Percentiles rank a stretch among this genome's conserved stretches.
These are phyloP conservation scores for Apiotrichum akiyoshidainum DNA, from an alignment of 1,284 basidiomycete species.

Conservation along the genomic window DNA sequence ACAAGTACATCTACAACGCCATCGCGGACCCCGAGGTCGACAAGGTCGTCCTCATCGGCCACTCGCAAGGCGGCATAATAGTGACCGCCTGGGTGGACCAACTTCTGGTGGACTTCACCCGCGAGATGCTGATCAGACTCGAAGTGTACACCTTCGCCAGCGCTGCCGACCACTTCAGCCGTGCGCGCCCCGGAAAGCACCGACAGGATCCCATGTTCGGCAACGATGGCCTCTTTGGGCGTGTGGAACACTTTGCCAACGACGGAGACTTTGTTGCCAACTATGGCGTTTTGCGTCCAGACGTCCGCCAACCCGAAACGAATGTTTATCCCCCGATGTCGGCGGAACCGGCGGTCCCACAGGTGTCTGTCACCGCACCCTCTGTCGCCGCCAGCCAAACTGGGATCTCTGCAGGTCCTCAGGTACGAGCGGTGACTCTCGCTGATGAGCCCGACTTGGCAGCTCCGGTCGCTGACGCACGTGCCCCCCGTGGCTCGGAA, in stretches of 20 bases:
- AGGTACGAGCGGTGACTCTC: too few relatives aligned
- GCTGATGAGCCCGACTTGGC: too few relatives aligned
- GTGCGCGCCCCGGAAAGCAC: background rate
- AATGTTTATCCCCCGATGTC: too few relatives aligned
- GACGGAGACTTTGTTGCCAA: background rate
- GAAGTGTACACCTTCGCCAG: constrained; percentile 39
- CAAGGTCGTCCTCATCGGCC: constrained; percentile 32
- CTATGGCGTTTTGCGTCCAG: background rate
- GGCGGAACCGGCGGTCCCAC: too few relatives aligned
- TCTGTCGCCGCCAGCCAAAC: too few relatives aligned
- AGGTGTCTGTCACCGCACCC: too few relatives aligned
- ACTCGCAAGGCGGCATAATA: constrained; percentile 38
- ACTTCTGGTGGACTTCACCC: constrained; percentile 30
- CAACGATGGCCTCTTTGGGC: constrained; percentile 13
- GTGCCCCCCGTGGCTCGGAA: too few relatives aligned
- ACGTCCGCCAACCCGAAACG: background rate
- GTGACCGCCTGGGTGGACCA: constrained; percentile 29
- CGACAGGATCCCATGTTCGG: background rate
- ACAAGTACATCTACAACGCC: background rate
- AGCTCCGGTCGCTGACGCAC: too few relatives aligned
- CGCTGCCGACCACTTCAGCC: constrained; percentile 35
- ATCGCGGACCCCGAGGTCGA: constrained; percentile 18
- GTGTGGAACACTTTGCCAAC: constrained; percentile 36
- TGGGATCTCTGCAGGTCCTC: too few relatives aligned
- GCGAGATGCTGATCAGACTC: constrained; percentile 23